Base-by-base conservation (phyloP, 345 rosid species). In the Populus davidiana region DNA sequence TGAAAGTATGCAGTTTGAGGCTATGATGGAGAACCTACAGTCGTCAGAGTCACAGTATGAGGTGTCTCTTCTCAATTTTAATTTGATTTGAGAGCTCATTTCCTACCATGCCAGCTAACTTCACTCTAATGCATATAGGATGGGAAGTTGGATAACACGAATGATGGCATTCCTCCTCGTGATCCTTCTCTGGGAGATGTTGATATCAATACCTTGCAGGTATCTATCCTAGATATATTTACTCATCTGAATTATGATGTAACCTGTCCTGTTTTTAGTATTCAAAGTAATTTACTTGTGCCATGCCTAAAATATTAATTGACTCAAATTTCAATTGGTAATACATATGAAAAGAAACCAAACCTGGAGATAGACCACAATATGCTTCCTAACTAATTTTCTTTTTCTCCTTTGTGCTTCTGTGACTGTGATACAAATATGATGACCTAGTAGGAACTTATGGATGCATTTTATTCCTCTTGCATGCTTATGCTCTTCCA, bases 121-220 rank as follows among this genome's bases (percentile, higher is more conserved):
- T 75, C 50, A 56, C 68, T 83, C 69, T 72, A 35, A 69, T 87
- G 73, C 73, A 75, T 79, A 81, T 85, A 94, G 98, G 92, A 83
- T 82, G 86, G 81, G 81, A 86, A 90, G 73, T 44, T 77, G 70
- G 92, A 85, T 65, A 83, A 76, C 83, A 86, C 80, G 87, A 85
- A 82, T 63, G 44, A 70, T 71, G 92, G 87, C 54, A 74, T 88
- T 67, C 93, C 96, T 78, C 87, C 87, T 52, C 72, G 85, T 68
- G 89, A 78, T 77, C 86, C 91, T 31, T 79, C 90, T 82, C 64
- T 86, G 78, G 84, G 78, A 77, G 97, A 88, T 31, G 76, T 89
- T 83, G 96, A 94, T 79, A 73, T 85, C 81, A 75, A 77, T 75
- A 83, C 87, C 77, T 85, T 94, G 91, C 98, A 94, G 98, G 98